Evolutionary conservation across 202 grass and related monocot species (phyloP).

Genomic region (Setaria italica): DNA sequence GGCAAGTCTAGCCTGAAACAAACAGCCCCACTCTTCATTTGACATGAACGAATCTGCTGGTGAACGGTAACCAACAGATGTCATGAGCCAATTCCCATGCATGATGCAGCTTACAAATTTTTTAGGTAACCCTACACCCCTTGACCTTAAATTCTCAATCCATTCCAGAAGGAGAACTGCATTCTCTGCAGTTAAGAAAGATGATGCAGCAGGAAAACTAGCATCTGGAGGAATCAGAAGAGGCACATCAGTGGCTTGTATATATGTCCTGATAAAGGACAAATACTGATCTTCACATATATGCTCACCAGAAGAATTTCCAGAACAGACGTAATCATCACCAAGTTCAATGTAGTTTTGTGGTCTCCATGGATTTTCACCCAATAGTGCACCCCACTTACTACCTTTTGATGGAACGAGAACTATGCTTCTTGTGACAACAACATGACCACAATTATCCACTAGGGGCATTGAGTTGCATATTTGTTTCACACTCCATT

Average conservation of each 20-base stretch:
- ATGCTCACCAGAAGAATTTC: constrained; percentile 28
- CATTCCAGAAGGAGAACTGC: constrained; percentile 59
- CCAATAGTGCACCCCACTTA: constrained; percentile 57
- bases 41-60: constrained; percentile 56
- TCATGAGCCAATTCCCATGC: constrained; percentile 62
- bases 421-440: constrained; percentile 13
- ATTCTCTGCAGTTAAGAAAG: constrained; percentile 41
- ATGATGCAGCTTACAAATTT: constrained; percentile 50
- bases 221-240: constrained; percentile 52
- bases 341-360: constrained; percentile 49
- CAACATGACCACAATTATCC: constrained; percentile 33
- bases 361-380: constrained; percentile 54
- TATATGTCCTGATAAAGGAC: constrained; percentile 32
- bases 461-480: constrained; percentile 43
- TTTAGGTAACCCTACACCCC: neutral
- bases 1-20: constrained; percentile 33
- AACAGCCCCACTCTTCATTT: constrained; percentile 18
- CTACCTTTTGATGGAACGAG: constrained; percentile 54
- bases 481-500: constrained; percentile 28
- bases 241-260: constrained; percentile 44
- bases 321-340: constrained; percentile 39
- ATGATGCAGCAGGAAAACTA: constrained; percentile 18
- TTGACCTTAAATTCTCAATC: constrained; percentile 38
- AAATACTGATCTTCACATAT: constrained; percentile 33
- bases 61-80: constrained; percentile 46